Base-by-base conservation (phyloP, 768 basidiomycete genomes). In the Leccinum aurantiacum region DNA sequence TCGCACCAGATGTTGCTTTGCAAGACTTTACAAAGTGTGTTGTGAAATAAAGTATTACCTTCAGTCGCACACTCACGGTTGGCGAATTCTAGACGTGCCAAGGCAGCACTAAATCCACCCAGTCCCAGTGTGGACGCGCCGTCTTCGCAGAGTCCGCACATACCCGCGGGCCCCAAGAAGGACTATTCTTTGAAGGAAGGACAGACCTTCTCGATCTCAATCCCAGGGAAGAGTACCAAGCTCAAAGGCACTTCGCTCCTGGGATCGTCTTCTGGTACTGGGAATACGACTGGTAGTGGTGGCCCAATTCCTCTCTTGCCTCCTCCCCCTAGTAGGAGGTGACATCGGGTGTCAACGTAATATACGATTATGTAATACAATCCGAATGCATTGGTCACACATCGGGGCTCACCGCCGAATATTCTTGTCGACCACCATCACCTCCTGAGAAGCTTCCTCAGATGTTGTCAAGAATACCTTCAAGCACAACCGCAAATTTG, bases 101-200 rank as follows among this genome's bases (percentile, higher is more conserved):
- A 83, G 69, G 87, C 90, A 50, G 79, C 80, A 17, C 77, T 87
- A 29, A 84, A 88, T 62, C 84, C 83, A 17, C 71, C 76, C 5
- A 72, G 78, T 53, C 70, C 83, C 6, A 69, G 76, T 9, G 66
- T 78, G 9, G 76, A 78, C 7, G 63, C 78, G 6, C 70, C 82
- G 2, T 88, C 90, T n/a, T 86, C 6, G 9, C 41, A n/a, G 10
- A 44, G 41, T 44, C 41, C 90, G 9, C 83, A 88, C 64, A 65
- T 90, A 58, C 88, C 93, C 13, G 61, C 81, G 9, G 92, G 89
- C 10, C 91, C 93, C 2, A 94, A 93, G 79, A 92, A 93, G 74
- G 95, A 98, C 66, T 97, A 94, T 74, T 90, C 90, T 41, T 76
- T 98, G 65, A 97, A 96, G 73, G 93, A 94, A 65, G 95, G 95